Percentiles rank a stretch among this genome's conserved stretches.
Evolutionary conservation across 352 stramenopile genomes (phyloP).

Genomic region (Pythium dissotocum): DNA sequence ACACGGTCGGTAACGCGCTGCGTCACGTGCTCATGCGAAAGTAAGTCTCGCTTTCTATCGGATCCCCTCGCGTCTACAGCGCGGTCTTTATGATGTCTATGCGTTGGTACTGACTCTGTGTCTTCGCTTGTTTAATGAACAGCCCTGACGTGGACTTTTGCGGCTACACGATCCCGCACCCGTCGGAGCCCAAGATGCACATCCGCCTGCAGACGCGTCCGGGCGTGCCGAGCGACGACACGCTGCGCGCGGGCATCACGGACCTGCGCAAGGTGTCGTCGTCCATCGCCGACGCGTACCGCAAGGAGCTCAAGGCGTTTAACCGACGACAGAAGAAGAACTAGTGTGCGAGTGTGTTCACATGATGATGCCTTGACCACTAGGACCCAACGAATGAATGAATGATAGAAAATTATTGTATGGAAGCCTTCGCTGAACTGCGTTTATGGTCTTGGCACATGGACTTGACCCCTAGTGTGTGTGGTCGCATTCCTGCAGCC

Average conservation of each 20-base stretch:
- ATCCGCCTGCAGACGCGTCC: constrained; percentile 89
- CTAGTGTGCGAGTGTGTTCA: constrained; percentile 23
- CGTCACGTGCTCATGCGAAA: constrained; percentile 92
- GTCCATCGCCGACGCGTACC: constrained; percentile 72
- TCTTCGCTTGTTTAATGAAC: constrained; percentile 10
- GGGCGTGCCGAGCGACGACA: constrained; percentile 69
- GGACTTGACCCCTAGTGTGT: not conserved
- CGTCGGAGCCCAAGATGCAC: constrained; percentile 94
- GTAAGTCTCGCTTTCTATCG: constrained; percentile 37
- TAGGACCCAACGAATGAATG: not conserved
- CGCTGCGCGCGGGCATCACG: constrained; percentile 59
- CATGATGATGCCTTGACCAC: too few relatives aligned
- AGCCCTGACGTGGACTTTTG: constrained; percentile 92
- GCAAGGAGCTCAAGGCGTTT: constrained; percentile 83
- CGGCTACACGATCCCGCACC: constrained; percentile 95
- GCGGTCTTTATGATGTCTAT: not conserved
- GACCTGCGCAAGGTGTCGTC: constrained; percentile 76
- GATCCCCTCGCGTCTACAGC: not conserved
- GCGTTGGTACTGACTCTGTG: constrained; percentile 3
- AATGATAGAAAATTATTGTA: not conserved
- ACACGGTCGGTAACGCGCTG: constrained; percentile 90
- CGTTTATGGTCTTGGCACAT: not conserved
- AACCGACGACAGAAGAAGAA: constrained; percentile 79
- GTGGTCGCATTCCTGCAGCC: not conserved
- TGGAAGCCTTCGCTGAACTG: not conserved